phyloP scores from a whole-genome alignment of 2,329 filamentous ascomycete species.

The Botryotinia globosa region DNA sequence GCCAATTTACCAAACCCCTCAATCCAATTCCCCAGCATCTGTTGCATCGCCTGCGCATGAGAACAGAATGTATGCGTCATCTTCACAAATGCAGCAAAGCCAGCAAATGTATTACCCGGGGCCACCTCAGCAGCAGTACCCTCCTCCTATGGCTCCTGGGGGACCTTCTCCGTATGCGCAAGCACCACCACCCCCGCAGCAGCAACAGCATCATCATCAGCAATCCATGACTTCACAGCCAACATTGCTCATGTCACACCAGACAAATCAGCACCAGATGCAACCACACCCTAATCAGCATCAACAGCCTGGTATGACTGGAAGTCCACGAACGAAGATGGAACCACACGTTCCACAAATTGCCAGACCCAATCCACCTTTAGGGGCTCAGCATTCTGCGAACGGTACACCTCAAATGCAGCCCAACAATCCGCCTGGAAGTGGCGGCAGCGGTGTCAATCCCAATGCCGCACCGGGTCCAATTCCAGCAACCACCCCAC shows the following conservation, averaged over 20 bases:
- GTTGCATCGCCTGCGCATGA: slow-evolving; percentile 90
- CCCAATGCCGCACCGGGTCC: slow-evolving; percentile 91
- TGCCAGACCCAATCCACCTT: slow-evolving; percentile 54
- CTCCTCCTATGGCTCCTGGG: slow-evolving; percentile 62
- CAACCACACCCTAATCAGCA: slow-evolving; percentile 56
- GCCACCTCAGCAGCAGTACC: slow-evolving; percentile 57
- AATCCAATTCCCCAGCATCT: slow-evolving; percentile 91
- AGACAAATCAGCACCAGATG: slow-evolving; percentile 54
- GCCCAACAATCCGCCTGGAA: slow-evolving; percentile 42
- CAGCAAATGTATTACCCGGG: slow-evolving; percentile 69
- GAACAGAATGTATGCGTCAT: slow-evolving; percentile 80
- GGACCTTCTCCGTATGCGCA: slow-evolving; percentile 56
- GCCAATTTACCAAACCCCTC: slow-evolving; percentile 87
- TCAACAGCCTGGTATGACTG: slow-evolving; percentile 56
- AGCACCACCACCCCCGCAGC: slow-evolving; percentile 50
- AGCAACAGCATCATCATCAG: slow-evolving; percentile 41
- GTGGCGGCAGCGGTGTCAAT: slow-evolving; percentile 61
- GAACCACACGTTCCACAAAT: slow-evolving; percentile 62
- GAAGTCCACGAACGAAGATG: slow-evolving; percentile 62
- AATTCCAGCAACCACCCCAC: slow-evolving; percentile 91
- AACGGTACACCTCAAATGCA: slow-evolving; percentile 45
- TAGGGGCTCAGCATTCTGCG: slow-evolving; percentile 44
- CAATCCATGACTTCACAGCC: slow-evolving; percentile 63
- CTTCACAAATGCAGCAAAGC: slow-evolving; percentile 75
- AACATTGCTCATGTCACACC: slow-evolving; percentile 65